A percentile compares a stretch with the other conserved stretches of the same genome.
phyloP scores from a whole-genome alignment of 352 stramenopile species.

The Globisporangium echinulatum region DNA sequence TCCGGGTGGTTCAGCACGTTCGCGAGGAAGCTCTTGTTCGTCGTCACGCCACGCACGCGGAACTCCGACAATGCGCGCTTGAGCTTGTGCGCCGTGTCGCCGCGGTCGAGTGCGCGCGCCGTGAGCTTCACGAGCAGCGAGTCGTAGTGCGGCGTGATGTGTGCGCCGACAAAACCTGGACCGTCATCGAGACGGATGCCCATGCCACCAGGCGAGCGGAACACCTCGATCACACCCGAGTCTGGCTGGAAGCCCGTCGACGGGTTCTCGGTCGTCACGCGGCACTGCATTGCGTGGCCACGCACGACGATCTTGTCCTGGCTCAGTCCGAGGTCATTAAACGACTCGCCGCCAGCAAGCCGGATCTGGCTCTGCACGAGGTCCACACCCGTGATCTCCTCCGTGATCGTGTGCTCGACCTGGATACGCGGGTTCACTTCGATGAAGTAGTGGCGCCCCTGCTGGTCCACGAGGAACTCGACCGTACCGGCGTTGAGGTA shows the following conservation, averaged over 20 bases:
- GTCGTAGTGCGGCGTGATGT: conserved; percentile 98
- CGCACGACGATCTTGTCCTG: conserved; percentile 91
- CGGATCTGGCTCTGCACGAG: conserved; percentile 96
- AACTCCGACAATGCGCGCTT: conserved; percentile 94
- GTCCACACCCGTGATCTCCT: conserved; percentile 93
- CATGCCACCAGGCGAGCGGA: conserved; percentile 92
- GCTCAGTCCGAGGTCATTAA: conserved; percentile 90
- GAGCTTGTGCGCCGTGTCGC: conserved; percentile 91
- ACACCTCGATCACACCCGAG: conserved; percentile 96
- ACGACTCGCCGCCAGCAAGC: conserved; percentile 89
- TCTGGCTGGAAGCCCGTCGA: conserved; percentile 94
- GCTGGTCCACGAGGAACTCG: conserved; percentile 97
- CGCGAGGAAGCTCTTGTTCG: conserved; percentile 94
- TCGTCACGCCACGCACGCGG: conserved; percentile 93
- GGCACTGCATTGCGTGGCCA: conserved; percentile 96
- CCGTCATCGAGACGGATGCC: conserved; percentile 95
- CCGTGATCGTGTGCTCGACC: conserved; percentile 91
- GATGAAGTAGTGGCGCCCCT: conserved; percentile 94
- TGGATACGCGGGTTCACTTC: conserved; percentile 99
- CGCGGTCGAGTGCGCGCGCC: conserved; percentile 84
- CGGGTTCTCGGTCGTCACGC: conserved; percentile 95
- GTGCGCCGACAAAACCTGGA: conserved; percentile 92
- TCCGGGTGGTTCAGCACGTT: conserved; percentile 94
- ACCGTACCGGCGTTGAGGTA: conserved; percentile 97
- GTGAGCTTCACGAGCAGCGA: conserved; percentile 97